Conservation (phyloP, 148 eudicot genomes). For the Chenopodium quinoa region DNA sequence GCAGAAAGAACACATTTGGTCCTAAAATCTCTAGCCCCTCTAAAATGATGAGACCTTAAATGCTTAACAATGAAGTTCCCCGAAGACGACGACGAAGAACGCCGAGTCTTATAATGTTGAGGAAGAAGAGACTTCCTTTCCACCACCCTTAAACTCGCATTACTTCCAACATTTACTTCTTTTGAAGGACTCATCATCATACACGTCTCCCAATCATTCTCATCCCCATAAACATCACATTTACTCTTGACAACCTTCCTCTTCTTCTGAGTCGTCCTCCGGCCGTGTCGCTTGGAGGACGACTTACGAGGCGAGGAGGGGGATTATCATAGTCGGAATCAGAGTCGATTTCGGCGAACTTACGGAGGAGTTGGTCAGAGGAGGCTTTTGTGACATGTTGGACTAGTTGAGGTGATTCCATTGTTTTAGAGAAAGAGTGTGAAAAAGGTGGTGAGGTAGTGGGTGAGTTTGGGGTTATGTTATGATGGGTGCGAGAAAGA, state of each 20-base stretch:
- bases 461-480: too few species aligned
- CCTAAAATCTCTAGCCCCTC: conserved; percentile 35
- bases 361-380: conserved; percentile 68
- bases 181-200: conserved; percentile 2
- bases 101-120: conserved; percentile 18
- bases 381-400: conserved; percentile 77
- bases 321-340: conserved; percentile 24
- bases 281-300: conserved; percentile 32
- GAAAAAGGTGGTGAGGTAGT: background rate
- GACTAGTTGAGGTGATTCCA: conserved; percentile 30
- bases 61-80: conserved; percentile 29
- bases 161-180: background rate
- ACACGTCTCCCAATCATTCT: background rate
- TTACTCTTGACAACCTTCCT: background rate
- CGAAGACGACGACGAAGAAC: background rate
- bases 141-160: conserved; percentile 20
- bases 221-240: background rate
- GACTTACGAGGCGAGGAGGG: conserved; percentile 26
- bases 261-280: background rate
- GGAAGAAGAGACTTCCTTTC: conserved; percentile 61
- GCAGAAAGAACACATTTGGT: conserved; percentile 50
- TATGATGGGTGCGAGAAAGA: conserved; percentile 18
- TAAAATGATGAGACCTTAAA: conserved; percentile 30
- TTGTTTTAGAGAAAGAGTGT: background rate
- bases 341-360: conserved; percentile 61